Percentiles rank a stretch among this genome's conserved stretches.
Evolutionary conservation across 441 rosid genomes (phyloP).

Genomic region (Brassica balearica): DNA sequence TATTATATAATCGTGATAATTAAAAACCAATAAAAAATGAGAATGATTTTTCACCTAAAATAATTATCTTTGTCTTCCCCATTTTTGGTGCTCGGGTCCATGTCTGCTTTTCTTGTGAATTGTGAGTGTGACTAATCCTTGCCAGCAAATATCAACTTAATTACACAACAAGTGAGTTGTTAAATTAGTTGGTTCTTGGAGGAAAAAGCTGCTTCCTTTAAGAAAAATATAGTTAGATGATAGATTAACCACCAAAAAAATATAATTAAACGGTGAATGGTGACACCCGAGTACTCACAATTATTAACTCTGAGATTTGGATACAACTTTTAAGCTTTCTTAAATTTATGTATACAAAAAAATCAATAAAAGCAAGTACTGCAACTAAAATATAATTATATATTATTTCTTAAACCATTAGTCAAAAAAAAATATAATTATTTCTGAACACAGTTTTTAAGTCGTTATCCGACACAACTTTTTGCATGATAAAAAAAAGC

Average conservation of each 20-base stretch:
- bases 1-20: slow-evolving; percentile 9
- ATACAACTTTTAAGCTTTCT: slow-evolving; percentile 14
- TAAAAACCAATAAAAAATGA: slow-evolving; percentile 19
- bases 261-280: neutral
- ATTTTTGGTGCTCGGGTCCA: slow-evolving; percentile 12
- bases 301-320: neutral
- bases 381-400: neutral
- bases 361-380: neutral
- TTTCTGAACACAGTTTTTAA: neutral
- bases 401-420: too few species aligned
- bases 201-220: neutral
- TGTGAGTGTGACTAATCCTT: slow-evolving; percentile 16
- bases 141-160: neutral
- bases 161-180: neutral
- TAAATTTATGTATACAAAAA: neutral
- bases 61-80: slow-evolving; percentile 26
- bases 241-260: neutral
- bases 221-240: neutral
- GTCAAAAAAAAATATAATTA: too few species aligned
- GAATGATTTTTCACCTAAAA: slow-evolving; percentile 23
- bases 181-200: neutral
- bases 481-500: slow-evolving; percentile 11
- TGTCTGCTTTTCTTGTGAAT: slow-evolving; percentile 14
- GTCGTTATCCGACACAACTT: neutral
- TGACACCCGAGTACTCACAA: slow-evolving; percentile 6